phyloP scores from a whole-genome alignment of 768 basidiomycete species.

The Agrocybe chaxingu region DNA sequence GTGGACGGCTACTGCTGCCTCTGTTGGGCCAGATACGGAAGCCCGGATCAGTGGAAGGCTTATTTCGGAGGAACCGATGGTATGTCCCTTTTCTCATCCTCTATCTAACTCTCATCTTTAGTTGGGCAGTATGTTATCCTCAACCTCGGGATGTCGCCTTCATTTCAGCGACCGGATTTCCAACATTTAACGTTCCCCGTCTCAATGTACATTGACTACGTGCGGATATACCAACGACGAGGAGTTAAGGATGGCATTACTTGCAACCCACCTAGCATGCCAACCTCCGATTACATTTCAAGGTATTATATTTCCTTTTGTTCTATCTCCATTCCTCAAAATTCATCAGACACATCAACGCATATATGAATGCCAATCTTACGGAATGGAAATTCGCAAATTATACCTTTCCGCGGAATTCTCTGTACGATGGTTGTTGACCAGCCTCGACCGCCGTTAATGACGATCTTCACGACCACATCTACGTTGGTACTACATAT shows the following conservation, averaged over 20 bases:
- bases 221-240: constrained; percentile 81
- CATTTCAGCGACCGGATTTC: constrained; percentile 74
- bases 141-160: constrained; percentile 78
- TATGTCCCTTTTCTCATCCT: constrained; percentile 30
- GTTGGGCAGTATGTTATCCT: constrained; percentile 68
- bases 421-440: constrained; percentile 40
- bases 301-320: constrained; percentile 34
- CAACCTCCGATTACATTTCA: constrained; percentile 79
- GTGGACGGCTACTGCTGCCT: constrained; percentile 67
- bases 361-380: constrained; percentile 78
- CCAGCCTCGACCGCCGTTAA: constrained; percentile 1
- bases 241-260: constrained; percentile 67
- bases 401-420: constrained; percentile 72
- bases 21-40: constrained; percentile 64
- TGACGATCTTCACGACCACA: not conserved
- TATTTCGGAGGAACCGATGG: constrained; percentile 93
- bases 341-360: constrained; percentile 34
- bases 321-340: not conserved
- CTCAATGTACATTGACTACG: constrained; percentile 84
- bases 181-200: constrained; percentile 73
- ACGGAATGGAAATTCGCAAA: constrained; percentile 84
- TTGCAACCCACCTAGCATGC: constrained; percentile 75
- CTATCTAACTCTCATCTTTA: constrained; percentile 4
- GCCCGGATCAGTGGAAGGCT: constrained; percentile 62
- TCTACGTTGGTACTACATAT: not conserved